Conservation (phyloP, 108 stramenopile genomes). For the Cyclotella kingstonii region DNA sequence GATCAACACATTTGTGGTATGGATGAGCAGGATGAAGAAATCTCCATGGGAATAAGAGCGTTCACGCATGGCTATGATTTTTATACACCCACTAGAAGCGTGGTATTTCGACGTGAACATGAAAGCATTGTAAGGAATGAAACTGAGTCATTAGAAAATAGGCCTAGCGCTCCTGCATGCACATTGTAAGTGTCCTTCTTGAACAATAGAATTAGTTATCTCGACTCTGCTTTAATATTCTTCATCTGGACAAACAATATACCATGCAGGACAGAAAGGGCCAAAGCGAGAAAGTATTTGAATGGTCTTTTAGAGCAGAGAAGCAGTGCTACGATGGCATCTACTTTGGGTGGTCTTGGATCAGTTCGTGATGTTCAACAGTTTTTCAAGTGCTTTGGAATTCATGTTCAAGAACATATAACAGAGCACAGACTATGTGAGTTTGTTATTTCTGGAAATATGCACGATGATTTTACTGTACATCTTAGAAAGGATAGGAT, state of each 20-base stretch:
- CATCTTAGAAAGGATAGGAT: conserved; percentile 50
- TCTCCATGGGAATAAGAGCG: conserved; percentile 56
- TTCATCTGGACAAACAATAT: no score
- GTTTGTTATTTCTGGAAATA: conserved; percentile 44
- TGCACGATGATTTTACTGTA: conserved; percentile 45
- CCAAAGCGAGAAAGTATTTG: not conserved
- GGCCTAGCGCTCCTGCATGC: no score
- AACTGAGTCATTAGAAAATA: not conserved
- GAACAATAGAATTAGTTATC: no score
- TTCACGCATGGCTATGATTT: conserved; percentile 78
- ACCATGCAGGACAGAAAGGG: not conserved
- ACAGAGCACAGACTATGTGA: conserved; percentile 55
- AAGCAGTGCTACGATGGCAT: not conserved
- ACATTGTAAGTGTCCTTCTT: no score
- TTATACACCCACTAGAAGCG: conserved; percentile 58
- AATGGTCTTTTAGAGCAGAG: not conserved
- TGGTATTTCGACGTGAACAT: conserved; percentile 54
- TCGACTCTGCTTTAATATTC: no score
- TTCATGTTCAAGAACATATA: conserved; percentile 40
- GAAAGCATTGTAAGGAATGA: conserved; percentile 27
- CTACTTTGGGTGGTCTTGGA: conserved; percentile 51
- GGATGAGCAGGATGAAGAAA: conserved; percentile 68
- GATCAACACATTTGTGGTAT: conserved; percentile 44
- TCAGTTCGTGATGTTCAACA: conserved; percentile 29
- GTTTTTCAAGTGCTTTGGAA: conserved; percentile 56